A percentile compares a stretch with the other conserved stretches of the same genome.
Conservation (phyloP, 2,329 filamentous ascomycete species). For the Pseudocercospora crystallina region DNA sequence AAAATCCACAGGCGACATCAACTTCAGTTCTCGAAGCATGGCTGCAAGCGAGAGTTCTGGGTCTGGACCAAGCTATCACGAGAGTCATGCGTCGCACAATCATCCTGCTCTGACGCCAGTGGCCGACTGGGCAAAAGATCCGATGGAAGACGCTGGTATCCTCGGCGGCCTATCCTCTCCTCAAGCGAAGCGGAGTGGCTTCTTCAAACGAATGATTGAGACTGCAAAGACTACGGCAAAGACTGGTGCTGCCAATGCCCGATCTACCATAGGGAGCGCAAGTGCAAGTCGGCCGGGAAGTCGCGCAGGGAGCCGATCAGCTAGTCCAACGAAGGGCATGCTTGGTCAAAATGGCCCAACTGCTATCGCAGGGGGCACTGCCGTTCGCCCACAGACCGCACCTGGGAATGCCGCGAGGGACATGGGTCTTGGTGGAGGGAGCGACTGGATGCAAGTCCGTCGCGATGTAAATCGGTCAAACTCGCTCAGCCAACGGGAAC, state of each 20-base stretch:
- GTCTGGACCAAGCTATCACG: constrained; percentile 66
- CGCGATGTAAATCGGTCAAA: constrained; percentile 95
- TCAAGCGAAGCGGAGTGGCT: constrained; percentile 77
- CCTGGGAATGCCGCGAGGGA: constrained; percentile 57
- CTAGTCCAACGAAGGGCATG: constrained; percentile 49
- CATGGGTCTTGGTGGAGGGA: constrained; percentile 63
- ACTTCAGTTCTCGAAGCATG: constrained; percentile 39
- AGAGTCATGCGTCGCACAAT: constrained; percentile 68
- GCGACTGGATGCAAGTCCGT: constrained; percentile 97
- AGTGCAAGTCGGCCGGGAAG: constrained; percentile 33
- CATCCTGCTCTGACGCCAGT: constrained; percentile 63
- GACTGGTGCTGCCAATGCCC: constrained; percentile 78
- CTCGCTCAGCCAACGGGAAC: constrained; percentile 84
- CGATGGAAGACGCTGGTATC: constrained; percentile 65
- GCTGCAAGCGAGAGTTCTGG: constrained; percentile 55
- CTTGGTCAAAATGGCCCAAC: constrained; percentile 50
- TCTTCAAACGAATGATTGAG: constrained; percentile 94
- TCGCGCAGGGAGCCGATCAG: constrained; percentile 41
- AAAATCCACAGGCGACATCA: constrained; percentile 30
- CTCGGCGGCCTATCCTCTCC: constrained; percentile 76
- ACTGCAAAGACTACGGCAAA: constrained; percentile 78
- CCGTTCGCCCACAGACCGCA: constrained; percentile 29
- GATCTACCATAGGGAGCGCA: constrained; percentile 76
- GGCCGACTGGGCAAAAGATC: constrained; percentile 58
- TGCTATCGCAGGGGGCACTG: constrained; percentile 54